Evolutionary conservation across 257 asterid genomes (phyloP), one percentile per base, ranked within the genome.

Genomic region (Nicotiana obtusifolia): DNA sequence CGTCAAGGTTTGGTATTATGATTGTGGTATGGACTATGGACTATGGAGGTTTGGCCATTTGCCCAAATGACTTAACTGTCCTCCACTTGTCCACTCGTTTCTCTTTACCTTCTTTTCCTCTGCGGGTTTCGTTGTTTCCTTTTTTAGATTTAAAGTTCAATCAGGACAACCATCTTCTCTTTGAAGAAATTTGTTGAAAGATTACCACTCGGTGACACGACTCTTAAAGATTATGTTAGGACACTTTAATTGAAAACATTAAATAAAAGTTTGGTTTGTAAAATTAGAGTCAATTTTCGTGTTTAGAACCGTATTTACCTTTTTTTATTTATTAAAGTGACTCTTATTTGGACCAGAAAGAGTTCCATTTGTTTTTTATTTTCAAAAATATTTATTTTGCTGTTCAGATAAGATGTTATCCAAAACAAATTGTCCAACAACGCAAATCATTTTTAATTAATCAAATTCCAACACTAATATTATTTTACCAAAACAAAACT

Each of bases 11-110:
- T 62, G 80, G 81, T 67, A 30, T 15, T 41, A 33, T 14, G 47
- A 75, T 35, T 75, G n/a, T 33, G 60, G 49, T 41, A 41, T 41
- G 78, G 37, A 73, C n/a, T n/a, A n/a, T n/a, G n/a, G n/a, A n/a
- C n/a, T n/a, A n/a, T n/a, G n/a, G n/a, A n/a, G n/a, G 78, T 61
- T n/a, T 35, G 64, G 44, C 81, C 54, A 37, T 14, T 47, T 7
- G 76, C 65, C 69, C 0, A n/a, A 73, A 73, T 73, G 8, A 73
- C 79, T 73, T 47, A 73, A 73, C 61, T 73, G 41, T 73, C 79
- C 9, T 73, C 61, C 61, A 73, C 37, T 73, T 44, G 56, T 47
- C 78, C 60, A 57, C 64, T 57, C 57, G 57, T 52, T 52, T 52
- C 57, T 52, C 17, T 52, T 30, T 19, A 2, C 24, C 10, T 57